Evolutionary conservation across 495 filamentous ascomycete genomes (phyloP).

Genomic region (Tirmania nivea): DNA sequence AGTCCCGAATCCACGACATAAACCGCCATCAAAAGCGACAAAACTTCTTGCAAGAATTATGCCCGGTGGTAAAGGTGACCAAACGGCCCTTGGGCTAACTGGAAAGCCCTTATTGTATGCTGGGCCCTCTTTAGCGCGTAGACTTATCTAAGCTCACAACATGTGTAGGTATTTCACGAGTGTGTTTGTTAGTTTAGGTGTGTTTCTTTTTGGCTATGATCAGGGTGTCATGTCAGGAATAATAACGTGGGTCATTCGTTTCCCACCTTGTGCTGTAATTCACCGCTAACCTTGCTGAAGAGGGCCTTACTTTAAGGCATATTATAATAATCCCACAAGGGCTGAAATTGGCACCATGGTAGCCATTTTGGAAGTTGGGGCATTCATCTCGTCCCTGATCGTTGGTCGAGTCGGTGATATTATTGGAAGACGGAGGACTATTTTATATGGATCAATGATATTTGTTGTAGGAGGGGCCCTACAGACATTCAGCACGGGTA

Average conservation of each 20-base stretch:
- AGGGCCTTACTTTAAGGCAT: conserved; percentile 65
- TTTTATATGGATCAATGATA: conserved; percentile 78
- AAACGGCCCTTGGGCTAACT: conserved; percentile 68
- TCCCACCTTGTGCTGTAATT: conserved; percentile 6
- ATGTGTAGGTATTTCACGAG: conserved; percentile 72
- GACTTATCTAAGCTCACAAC: conserved; percentile 20
- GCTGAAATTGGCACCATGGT: conserved; percentile 89
- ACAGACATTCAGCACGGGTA: conserved; percentile 58
- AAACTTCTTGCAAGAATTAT: conserved; percentile 60
- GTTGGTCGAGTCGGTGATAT: conserved; percentile 82
- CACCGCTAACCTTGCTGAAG: conserved; percentile 25
- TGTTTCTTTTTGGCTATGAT: conserved; percentile 97
- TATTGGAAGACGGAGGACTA: conserved; percentile 72
- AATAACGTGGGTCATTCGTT: conserved; percentile 55
- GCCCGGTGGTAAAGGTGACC: conserved; percentile 45
- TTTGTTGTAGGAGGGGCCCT: conserved; percentile 80
- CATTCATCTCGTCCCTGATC: conserved; percentile 70
- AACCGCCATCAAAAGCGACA: conserved; percentile 41
- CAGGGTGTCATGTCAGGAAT: conserved; percentile 99
- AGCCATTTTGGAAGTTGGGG: conserved; percentile 83
- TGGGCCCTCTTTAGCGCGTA: neutral
- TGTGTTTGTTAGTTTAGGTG: conserved; percentile 91
- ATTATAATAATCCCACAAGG: conserved; percentile 69
- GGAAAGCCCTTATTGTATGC: conserved; percentile 77
- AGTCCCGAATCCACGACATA: conserved; percentile 45